Percentiles rank a stretch among this genome's conserved stretches.
These are phyloP conservation scores for Sugiyamaella xylanicola DNA, from an alignment of 1,139 yeast species.

Conservation along the genomic window DNA sequence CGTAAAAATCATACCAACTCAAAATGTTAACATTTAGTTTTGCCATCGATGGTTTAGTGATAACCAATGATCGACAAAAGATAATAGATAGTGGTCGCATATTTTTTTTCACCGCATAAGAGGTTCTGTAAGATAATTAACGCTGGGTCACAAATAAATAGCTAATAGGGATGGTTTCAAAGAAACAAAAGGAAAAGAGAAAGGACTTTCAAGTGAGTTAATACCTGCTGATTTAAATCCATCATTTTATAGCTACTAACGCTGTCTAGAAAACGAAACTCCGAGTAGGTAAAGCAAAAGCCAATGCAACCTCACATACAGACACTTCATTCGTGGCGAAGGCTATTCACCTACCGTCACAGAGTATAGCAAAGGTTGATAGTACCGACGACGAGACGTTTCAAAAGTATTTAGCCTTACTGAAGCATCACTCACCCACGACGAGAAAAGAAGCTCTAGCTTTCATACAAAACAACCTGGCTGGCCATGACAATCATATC, in stretches of 20 bases:
- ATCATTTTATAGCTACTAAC: neutral
- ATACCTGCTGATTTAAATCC: neutral
- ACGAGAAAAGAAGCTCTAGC: conserved; percentile 75
- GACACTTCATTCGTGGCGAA: conserved; percentile 85
- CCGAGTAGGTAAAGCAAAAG: conserved; percentile 82
- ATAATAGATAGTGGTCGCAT: neutral
- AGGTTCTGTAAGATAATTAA: neutral
- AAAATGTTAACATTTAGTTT: too few species aligned
- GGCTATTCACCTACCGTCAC: conserved; percentile 40
- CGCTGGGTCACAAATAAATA: neutral
- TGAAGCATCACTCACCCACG: conserved; percentile 74
- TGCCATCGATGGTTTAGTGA: too few species aligned
- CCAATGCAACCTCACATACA: conserved; percentile 72
- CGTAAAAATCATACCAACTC: too few species aligned
- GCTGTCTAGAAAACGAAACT: conserved; percentile 64
- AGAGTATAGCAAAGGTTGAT: conserved; percentile 32
- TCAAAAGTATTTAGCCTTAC: conserved; percentile 54
- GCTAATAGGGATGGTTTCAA: conserved; percentile 36
- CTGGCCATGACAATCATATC: conserved; percentile 42
- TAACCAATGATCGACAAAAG: conserved; percentile 16
- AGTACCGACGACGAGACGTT: conserved; percentile 34
- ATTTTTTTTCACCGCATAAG: neutral
- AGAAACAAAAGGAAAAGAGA: conserved; percentile 64
- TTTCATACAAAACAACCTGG: conserved; percentile 32
- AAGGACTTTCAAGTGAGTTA: conserved; percentile 63